Evolutionary conservation across 2,329 filamentous ascomycete genomes (phyloP), one percentile per base, ranked within the genome.

Genomic region (Aspergillus fumigatiaffinis): DNA sequence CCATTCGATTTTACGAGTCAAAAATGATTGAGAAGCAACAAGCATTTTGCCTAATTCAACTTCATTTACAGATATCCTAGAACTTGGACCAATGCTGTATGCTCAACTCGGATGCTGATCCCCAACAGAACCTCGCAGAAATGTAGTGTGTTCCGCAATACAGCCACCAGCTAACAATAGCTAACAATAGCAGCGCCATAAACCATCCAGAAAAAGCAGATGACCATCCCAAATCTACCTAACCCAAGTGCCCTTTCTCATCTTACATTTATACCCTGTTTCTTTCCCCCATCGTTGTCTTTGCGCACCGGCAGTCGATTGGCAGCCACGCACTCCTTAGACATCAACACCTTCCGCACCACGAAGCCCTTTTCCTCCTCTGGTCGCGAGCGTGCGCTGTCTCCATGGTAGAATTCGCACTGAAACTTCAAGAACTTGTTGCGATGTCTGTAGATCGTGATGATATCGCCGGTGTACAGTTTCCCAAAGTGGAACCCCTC

Each of bases 401-500:
- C 72, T 5, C 78, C 77, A 54, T 78, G 73, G 29, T 74, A 77
- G 53, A 80, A 79, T 46, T 80, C 78, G 56, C 77, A 79, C 21
- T 69, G 63, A 51, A 79, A 75, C 42, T 73, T 73, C 29, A 80
- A 61, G 55, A 71, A 79, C 53, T 73, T 64, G 35, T 69, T 62
- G 48, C 70, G 38, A 68, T 73, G 49, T 47, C 84, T 79, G 81
- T 87, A 95, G 6, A 96, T 83, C 2, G 86, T 84, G 50, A 97
- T 83, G 25, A 85, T 79, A 69, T 97, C 93, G 1, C 90, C 91
- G 35, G 89, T 85, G 69, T 91, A 84, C 14, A 97, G 73, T 55
- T 86, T 84, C 26, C 89, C 86, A 50, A 83, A 90, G 1, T 85
- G 76, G 23, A 76, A 75, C 14, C 77, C 79, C 9, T 80, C 78